Base-by-base conservation (phyloP, 176 grass and related monocot genomes). In the Oryza meridionalis region DNA sequence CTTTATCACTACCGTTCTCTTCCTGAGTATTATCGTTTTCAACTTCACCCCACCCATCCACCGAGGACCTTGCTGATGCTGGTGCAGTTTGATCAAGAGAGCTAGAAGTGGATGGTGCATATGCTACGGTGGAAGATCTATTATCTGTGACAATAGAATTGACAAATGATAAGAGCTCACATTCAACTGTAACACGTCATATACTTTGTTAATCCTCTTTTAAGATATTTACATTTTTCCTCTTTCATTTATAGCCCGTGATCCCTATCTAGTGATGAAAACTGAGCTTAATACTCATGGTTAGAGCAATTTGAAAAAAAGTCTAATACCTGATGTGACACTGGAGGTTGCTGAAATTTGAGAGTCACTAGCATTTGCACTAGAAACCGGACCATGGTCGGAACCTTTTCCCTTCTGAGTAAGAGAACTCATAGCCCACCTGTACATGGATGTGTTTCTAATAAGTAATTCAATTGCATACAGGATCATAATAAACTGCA, bases 381-480 rank as follows among this genome's bases (percentile, higher is more conserved):
- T 89, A 85, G 93, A 73, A 79, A 98, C 44, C 21, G 71, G 84
- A 49, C 84, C 89, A 51, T 96, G 84, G 37, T 99, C 97, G 47
- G 91, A 84, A 71, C 90, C 70, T 92, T 86, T 99, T 82, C 97
- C 97, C 81, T 99, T 99, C 65, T 90, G 85, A 33, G 97, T 94
- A 84, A 99, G 83, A 87, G 97, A 99, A 84, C 90, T 92, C 93
- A 99, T 99, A 47, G 97, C 97, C 97, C 97, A 99, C 82, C 97
- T 99, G 93, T 73, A 88, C 59, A 76, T 71, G 42, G 51, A 85
- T 4, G 8, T 76, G 24, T 81, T 87, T 80, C 11, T 22, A 78
- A 33, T 88, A 68, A 80, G 77, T 62, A 84, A 76, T 58, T 37
- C 43, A 53, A 65, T 69, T 61, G 40, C 61, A 44, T 55, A 71